Evolutionary conservation across 345 rosid genomes (phyloP).

Genomic region (Eucalyptus curtisii): DNA sequence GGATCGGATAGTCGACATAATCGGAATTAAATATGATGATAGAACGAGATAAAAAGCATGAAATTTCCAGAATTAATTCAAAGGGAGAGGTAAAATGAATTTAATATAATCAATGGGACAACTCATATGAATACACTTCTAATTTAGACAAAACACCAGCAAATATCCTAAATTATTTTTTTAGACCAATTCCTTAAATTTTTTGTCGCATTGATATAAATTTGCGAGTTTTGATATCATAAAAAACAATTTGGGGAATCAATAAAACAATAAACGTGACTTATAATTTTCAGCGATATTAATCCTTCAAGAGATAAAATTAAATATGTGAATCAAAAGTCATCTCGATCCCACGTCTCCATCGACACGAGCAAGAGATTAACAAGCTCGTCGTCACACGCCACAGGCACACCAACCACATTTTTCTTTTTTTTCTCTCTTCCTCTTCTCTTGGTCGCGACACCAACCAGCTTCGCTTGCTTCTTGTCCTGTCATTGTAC

Average conservation of each 20-base stretch:
- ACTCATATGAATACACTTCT: no score
- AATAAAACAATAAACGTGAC: rapidly evolving
- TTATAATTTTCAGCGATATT: no score
- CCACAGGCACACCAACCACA: background rate
- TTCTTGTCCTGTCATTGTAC: background rate
- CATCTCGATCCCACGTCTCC: rapidly evolving
- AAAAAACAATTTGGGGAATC: rapidly evolving
- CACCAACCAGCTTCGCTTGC: background rate
- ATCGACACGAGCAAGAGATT: background rate
- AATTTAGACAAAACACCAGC: rapidly evolving
- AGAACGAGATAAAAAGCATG: rapidly evolving
- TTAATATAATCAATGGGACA: background rate
- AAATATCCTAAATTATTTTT: background rate
- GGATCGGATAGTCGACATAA: rapidly evolving
- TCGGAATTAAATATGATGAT: rapidly evolving
- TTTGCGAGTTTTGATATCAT: rapidly evolving
- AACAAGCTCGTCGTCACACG: rapidly evolving
- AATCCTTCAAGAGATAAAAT: background rate
- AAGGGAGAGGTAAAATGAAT: background rate
- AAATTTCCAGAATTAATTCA: background rate
- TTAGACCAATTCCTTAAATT: no score
- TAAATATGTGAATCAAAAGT: background rate
- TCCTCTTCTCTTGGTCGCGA: background rate
- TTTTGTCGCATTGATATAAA: background rate
- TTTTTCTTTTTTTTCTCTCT: background rate